Evolutionary conservation across 2,329 filamentous ascomycete genomes (phyloP).

Genomic region (Claviceps sp.): DNA sequence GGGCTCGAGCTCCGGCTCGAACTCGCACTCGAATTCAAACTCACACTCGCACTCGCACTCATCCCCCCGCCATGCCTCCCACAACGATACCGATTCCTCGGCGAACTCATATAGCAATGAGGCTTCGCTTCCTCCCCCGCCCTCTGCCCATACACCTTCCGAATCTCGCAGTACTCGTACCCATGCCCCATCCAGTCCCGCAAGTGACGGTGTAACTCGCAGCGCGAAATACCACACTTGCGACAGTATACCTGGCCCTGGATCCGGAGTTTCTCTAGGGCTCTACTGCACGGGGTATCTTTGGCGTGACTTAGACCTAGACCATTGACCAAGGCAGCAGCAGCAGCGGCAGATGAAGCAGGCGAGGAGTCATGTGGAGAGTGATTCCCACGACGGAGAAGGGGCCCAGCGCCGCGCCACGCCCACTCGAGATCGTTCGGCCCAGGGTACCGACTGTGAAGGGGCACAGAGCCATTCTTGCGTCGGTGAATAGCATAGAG

Average conservation of each 20-base stretch:
- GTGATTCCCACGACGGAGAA: slow-evolving; percentile 17
- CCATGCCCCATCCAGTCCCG: slow-evolving; percentile 43
- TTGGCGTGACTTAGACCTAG: too few relatives aligned
- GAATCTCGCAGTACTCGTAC: slow-evolving; percentile 48
- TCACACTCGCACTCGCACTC: too few relatives aligned
- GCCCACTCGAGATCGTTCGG: slow-evolving; percentile 53
- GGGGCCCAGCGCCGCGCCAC: slow-evolving; percentile 41
- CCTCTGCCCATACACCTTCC: slow-evolving; percentile 39
- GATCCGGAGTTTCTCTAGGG: slow-evolving; percentile 35
- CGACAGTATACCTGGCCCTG: slow-evolving; percentile 48
- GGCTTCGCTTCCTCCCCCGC: slow-evolving; percentile 32
- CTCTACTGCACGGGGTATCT: slow-evolving; percentile 2
- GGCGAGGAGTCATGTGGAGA: not conserved
- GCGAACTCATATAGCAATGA: slow-evolving; percentile 47
- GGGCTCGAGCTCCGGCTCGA: not conserved
- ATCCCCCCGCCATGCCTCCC: slow-evolving; percentile 34
- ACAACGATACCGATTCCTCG: slow-evolving; percentile 43
- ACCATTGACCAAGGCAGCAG: too few relatives aligned
- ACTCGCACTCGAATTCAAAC: too few relatives aligned
- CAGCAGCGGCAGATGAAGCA: not conserved
- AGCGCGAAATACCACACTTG: slow-evolving; percentile 47
- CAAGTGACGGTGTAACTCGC: slow-evolving; percentile 50
- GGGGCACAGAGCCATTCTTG: slow-evolving; percentile 41
- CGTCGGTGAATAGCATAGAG: slow-evolving; percentile 46
- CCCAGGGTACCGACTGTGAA: slow-evolving; percentile 42